Conservation (phyloP, 768 basidiomycete genomes). For the Neoboletus subvelutipes region DNA sequence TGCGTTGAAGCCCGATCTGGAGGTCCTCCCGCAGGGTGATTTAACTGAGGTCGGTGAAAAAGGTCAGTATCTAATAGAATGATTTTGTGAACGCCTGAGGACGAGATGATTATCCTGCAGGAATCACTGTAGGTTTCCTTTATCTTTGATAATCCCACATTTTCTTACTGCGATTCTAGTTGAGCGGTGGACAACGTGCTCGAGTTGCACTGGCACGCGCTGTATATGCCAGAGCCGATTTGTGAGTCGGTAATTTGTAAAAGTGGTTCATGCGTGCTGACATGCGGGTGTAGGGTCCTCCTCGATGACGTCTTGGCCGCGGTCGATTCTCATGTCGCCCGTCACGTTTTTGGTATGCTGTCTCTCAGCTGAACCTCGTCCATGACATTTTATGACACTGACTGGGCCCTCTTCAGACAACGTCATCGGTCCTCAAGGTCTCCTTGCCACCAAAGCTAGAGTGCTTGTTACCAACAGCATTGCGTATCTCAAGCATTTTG, state of each 20-base stretch:
- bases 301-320: constrained; percentile 90
- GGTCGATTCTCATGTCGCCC: constrained; percentile 84
- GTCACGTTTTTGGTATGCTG: constrained; percentile 72
- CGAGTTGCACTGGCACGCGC: constrained; percentile 83
- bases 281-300: constrained; percentile 47
- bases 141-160: constrained; percentile 7
- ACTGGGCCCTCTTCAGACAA: constrained; percentile 49
- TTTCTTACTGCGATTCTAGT: constrained; percentile 35
- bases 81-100: neutral
- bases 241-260: constrained; percentile 44
- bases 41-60: constrained; percentile 85
- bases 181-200: constrained; percentile 84
- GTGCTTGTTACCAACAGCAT: constrained; percentile 87
- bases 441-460: constrained; percentile 80
- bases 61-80: constrained; percentile 39
- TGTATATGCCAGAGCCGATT: constrained; percentile 88
- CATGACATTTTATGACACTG: too few relatives aligned
- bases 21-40: constrained; percentile 78
- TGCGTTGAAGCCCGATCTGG: constrained; percentile 79
- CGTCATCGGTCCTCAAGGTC: constrained; percentile 81
- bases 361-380: neutral
- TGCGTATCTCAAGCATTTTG: constrained; percentile 77
- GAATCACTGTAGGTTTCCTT: constrained; percentile 52
- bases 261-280: neutral
- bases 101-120: constrained; percentile 20